phyloP scores from a whole-genome alignment of 1,284 basidiomycete species.

The Irpex sp. region DNA sequence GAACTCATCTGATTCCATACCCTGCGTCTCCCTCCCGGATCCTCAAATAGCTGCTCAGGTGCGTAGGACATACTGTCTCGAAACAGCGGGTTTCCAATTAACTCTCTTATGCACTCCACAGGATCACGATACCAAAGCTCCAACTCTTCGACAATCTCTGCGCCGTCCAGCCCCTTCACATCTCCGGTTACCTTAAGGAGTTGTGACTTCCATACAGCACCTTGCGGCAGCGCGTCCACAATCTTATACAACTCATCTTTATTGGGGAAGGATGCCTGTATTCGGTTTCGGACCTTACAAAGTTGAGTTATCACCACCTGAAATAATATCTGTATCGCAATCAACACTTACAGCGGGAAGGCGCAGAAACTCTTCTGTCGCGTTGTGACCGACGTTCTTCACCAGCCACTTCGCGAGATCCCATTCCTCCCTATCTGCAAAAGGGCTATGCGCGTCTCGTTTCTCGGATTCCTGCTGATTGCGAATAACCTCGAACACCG shows the following conservation, averaged over 20 bases:
- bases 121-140: conserved; percentile 27
- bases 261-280: neutral
- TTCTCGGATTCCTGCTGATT: neutral
- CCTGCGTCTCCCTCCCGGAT: conserved; percentile 5
- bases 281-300: neutral
- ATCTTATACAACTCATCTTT: conserved; percentile 9
- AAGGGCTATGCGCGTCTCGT: neutral
- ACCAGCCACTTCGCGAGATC: conserved; percentile 16
- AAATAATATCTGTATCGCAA: neutral
- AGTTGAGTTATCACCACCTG: too few species aligned
- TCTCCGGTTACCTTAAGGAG: conserved; percentile 15
- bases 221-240: conserved; percentile 25
- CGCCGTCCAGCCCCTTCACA: conserved; percentile 9
- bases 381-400: conserved; percentile 8
- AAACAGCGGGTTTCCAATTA: conserved; percentile 26
- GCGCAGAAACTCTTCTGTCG: conserved; percentile 14
- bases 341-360: conserved; percentile 1
- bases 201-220: conserved; percentile 18
- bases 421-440: conserved; percentile 13
- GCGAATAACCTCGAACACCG: neutral
- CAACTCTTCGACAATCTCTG: conserved; percentile 10
- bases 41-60: conserved; percentile 17
- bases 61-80: conserved; percentile 17
- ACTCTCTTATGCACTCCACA: conserved; percentile 20
- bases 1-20: conserved; percentile 18